Conservation (phyloP, 2,329 filamentous ascomycete species). For the Elsinoe fawcettii region DNA sequence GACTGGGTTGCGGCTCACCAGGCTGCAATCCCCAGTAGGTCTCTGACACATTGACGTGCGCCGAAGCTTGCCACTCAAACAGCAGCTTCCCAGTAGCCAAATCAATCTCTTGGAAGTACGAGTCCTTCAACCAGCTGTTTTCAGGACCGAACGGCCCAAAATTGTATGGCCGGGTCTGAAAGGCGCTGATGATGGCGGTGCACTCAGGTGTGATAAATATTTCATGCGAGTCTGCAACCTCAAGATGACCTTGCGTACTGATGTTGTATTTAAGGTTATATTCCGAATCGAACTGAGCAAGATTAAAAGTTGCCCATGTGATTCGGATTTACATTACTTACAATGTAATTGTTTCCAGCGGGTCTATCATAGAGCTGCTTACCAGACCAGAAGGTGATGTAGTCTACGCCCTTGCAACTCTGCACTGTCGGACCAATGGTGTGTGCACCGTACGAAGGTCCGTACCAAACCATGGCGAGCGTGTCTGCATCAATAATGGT, state of each 20-base stretch:
- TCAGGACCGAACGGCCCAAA: conserved; percentile 19
- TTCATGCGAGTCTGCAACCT: background rate
- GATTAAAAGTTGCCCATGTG: background rate
- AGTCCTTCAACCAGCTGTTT: conserved; percentile 36
- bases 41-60: conserved; percentile 33
- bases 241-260: background rate
- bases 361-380: conserved; percentile 18
- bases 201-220: conserved; percentile 22
- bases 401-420: conserved; percentile 28
- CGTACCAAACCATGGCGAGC: conserved; percentile 13
- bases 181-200: conserved; percentile 22
- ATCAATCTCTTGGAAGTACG: conserved; percentile 41
- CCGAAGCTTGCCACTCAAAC: conserved; percentile 42
- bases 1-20: conserved; percentile 20
- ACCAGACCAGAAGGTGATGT: conserved; percentile 34
- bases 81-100: conserved; percentile 37
- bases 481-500: background rate
- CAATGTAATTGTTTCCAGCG: background rate
- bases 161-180: conserved; percentile 23
- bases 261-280: background rate
- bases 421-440: conserved; percentile 40
- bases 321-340: background rate
- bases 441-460: background rate
- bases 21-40: conserved; percentile 33
- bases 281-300: background rate